These are phyloP conservation scores for Aspergillus puulaauensis DNA, from an alignment of 2,329 filamentous ascomycete genomes.

Conservation along the genomic window DNA sequence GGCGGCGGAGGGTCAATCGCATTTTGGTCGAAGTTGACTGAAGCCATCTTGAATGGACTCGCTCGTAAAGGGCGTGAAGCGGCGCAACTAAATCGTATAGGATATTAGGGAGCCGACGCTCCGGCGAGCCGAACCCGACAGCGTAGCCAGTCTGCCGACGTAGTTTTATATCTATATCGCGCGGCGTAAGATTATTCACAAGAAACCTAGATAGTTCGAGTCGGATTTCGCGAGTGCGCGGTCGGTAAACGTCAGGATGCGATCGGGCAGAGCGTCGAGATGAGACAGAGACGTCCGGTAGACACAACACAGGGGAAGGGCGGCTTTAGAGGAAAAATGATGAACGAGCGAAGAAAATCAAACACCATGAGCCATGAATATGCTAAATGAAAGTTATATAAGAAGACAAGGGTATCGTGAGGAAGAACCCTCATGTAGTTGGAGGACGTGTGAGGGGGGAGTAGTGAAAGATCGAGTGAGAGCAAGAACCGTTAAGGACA, in stretches of 20 bases:
- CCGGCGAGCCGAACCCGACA: slow-evolving; percentile 24
- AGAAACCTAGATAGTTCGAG: slow-evolving; percentile 6
- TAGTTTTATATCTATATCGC: slow-evolving; percentile 2
- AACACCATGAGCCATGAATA: slow-evolving; percentile 17
- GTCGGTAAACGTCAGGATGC: not conserved
- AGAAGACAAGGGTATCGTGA: slow-evolving; percentile 6
- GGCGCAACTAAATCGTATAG: slow-evolving; percentile 13
- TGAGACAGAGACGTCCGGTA: not conserved
- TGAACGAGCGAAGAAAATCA: slow-evolving; percentile 20
- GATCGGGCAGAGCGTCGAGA: not conserved
- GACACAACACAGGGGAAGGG: slow-evolving; percentile 13
- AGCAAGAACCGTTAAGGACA: slow-evolving; percentile 11
- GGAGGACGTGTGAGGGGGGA: slow-evolving; percentile 12
- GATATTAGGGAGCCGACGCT: slow-evolving; percentile 28
- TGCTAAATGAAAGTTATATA: slow-evolving; percentile 18
- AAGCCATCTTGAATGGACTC: slow-evolving; percentile 37
- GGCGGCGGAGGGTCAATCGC: slow-evolving; percentile 27
- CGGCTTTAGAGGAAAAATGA: slow-evolving; percentile 11
- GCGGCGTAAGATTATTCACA: not conserved
- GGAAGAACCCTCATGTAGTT: slow-evolving; percentile 10
- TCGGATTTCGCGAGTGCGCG: not conserved
- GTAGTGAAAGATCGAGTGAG: slow-evolving; percentile 5
- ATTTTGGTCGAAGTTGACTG: slow-evolving; percentile 35
- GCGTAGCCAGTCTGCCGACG: slow-evolving; percentile 22
- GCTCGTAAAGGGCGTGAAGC: slow-evolving; percentile 31